phyloP scores from a whole-genome alignment of 2,329 filamentous ascomycete species.

The Pseudogymnoascus destructans region DNA sequence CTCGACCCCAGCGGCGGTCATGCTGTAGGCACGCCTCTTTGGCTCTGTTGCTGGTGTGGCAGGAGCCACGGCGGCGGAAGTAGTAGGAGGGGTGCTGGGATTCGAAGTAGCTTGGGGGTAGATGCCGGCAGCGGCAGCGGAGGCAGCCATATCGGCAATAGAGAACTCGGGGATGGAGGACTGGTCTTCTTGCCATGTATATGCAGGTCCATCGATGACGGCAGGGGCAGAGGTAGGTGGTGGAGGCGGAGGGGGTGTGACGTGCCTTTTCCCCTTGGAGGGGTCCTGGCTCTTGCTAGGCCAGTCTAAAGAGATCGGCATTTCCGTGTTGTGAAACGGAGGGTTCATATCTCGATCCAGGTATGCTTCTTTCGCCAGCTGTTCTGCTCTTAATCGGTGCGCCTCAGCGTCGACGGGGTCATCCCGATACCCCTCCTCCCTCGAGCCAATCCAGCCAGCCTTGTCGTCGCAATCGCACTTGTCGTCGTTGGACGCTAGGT shows the following conservation, averaged over 20 bases:
- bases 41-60: slow-evolving; percentile 6
- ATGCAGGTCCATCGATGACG: background rate
- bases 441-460: background rate
- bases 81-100: background rate
- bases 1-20: slow-evolving; percentile 13
- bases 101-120: background rate
- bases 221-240: background rate
- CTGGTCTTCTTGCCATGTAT: background rate
- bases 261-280: background rate
- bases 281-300: background rate
- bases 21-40: slow-evolving; percentile 16
- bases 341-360: background rate
- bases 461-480: background rate
- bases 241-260: background rate
- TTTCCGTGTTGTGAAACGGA: background rate
- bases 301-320: background rate
- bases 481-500: background rate
- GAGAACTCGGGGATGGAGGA: background rate
- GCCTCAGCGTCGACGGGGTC: background rate
- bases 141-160: background rate
- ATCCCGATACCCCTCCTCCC: background rate
- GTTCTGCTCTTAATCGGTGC: background rate
- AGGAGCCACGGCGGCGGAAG: background rate
- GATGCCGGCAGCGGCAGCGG: background rate
- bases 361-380: background rate